A percentile compares a stretch with the other conserved stretches of the same genome.
These are phyloP conservation scores for Didymellaceae sp. DNA, from an alignment of 2,329 filamentous ascomycete species.

Conservation along the genomic window DNA sequence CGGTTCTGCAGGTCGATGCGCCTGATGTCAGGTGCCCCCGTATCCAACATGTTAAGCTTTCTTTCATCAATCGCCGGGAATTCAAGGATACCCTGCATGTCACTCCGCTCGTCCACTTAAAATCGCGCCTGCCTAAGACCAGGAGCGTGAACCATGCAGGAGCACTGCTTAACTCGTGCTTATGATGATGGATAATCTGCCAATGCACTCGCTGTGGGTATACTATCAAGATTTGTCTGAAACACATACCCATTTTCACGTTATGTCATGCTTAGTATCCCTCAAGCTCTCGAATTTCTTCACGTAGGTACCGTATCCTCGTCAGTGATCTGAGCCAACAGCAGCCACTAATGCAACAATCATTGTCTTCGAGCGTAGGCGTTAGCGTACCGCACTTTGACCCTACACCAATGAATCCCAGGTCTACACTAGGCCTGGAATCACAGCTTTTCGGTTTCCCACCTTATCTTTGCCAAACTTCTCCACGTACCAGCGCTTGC, in stretches of 20 bases:
- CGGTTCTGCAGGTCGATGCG: neutral
- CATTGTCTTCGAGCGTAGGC: slow-evolving; percentile 2
- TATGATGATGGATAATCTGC: neutral
- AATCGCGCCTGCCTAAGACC: neutral
- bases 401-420: slow-evolving; percentile 7
- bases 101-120: slow-evolving; percentile 5
- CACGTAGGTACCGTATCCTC: neutral
- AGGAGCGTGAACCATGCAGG: slow-evolving; percentile 4
- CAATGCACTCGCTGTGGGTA: neutral
- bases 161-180: slow-evolving; percentile 2
- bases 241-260: neutral
- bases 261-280: slow-evolving; percentile 2
- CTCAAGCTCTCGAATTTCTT: neutral
- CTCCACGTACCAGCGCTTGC: slow-evolving; percentile 83
- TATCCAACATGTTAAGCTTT: slow-evolving; percentile 10
- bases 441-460: slow-evolving; percentile 74
- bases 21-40: slow-evolving; percentile 3
- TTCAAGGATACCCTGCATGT: slow-evolving; percentile 14
- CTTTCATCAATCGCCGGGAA: neutral
- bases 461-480: slow-evolving; percentile 88
- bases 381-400: slow-evolving; percentile 7
- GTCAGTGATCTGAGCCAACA: neutral
- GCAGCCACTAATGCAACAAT: slow-evolving; percentile 4
- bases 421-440: slow-evolving; percentile 62
- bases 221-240: slow-evolving; percentile 1